Conservation (phyloP, 2,329 filamentous ascomycete genomes). For the Pseudophaeomoniella oleicola region DNA sequence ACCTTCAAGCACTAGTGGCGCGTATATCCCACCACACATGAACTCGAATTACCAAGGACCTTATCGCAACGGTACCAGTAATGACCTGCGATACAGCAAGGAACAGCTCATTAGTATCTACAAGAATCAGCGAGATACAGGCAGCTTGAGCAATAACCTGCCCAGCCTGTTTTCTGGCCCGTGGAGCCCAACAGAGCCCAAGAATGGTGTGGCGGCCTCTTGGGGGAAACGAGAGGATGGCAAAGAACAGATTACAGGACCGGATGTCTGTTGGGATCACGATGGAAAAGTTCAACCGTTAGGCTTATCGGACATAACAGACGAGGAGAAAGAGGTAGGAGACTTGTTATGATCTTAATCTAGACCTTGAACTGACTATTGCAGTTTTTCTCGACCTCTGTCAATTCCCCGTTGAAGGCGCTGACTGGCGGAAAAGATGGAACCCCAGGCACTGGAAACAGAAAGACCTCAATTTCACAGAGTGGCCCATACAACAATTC, state of each 20-base stretch:
- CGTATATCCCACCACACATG: conserved; percentile 48
- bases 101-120: conserved; percentile 68
- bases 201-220: conserved; percentile 39
- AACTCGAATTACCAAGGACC: conserved; percentile 33
- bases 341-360: conserved; percentile 4
- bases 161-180: conserved; percentile 55
- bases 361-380: conserved; percentile 9
- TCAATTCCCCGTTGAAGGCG: conserved; percentile 87
- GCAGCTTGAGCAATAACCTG: conserved; percentile 43
- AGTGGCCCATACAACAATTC: conserved; percentile 57
- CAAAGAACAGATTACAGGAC: conserved; percentile 60
- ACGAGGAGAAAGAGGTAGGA: conserved; percentile 49
- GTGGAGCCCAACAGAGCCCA: conserved; percentile 60
- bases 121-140: conserved; percentile 39
- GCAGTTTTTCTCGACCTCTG: conserved; percentile 67
- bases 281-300: conserved; percentile 57
- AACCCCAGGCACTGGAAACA: conserved; percentile 46
- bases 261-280: conserved; percentile 84
- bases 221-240: conserved; percentile 70
- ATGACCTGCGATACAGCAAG: conserved; percentile 55
- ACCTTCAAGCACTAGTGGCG: conserved; percentile 28
- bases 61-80: conserved; percentile 38
- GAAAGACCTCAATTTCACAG: conserved; percentile 64
- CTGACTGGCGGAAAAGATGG: conserved; percentile 52
- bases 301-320: conserved; percentile 55